Percentiles rank a stretch among this genome's conserved stretches.
phyloP scores from a whole-genome alignment of 495 filamentous ascomycete genomes.

The Daldinia loculata region DNA sequence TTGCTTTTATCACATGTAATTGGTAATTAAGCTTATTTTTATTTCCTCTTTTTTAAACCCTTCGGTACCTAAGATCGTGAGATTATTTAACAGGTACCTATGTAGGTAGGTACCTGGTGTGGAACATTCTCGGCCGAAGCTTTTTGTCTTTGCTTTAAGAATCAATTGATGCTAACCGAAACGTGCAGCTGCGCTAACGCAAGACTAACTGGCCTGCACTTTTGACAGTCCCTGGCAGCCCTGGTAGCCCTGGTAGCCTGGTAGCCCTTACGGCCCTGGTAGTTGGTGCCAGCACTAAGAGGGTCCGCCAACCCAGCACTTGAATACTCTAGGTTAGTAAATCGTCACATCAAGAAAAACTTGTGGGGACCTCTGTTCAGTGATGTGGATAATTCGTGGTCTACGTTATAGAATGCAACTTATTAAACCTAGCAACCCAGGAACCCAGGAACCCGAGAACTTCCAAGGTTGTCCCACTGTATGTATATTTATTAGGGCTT shows the following conservation, averaged over 20 bases:
- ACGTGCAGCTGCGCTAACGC: conserved; percentile 1
- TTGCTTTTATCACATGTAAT: too few species aligned
- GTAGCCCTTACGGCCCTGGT: not conserved
- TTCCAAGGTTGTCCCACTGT: not conserved
- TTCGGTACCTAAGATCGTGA: not conserved
- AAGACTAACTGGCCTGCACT: not conserved
- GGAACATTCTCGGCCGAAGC: not conserved
- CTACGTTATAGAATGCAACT: not conserved
- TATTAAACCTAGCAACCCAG: conserved; percentile 1
- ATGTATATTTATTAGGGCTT: conserved; percentile 4
- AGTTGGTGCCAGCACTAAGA: conserved; percentile 11
- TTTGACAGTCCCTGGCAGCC: not conserved
- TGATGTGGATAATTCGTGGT: conserved; percentile 2
- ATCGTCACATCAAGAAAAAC: conserved; percentile 5
- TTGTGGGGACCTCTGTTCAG: not conserved
- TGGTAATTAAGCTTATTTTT: not conserved
- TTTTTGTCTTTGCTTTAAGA: not conserved
- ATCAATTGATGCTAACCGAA: not conserved
- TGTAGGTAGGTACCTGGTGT: not conserved
- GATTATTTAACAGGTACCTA: not conserved
- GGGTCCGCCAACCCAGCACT: conserved; percentile 5
- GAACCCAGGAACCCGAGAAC: not conserved
- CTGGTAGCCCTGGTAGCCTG: not conserved
- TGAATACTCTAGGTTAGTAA: conserved; percentile 6
- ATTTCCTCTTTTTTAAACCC: not conserved